A percentile compares a stretch with the other conserved stretches of the same genome.
Evolutionary conservation across 176 grass and related monocot genomes (phyloP).

Genomic region (Bromus sterilis): DNA sequence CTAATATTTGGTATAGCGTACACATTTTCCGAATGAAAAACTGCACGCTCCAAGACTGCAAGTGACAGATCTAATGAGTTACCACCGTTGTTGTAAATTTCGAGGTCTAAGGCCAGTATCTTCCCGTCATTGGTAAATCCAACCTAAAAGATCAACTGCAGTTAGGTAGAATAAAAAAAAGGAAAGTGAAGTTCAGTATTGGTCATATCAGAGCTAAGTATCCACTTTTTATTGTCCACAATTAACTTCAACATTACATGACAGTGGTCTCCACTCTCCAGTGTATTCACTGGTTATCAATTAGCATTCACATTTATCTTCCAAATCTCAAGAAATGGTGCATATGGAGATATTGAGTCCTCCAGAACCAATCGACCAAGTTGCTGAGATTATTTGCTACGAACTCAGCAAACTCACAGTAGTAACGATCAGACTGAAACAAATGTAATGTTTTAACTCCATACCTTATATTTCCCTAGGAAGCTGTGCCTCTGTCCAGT

Average conservation of each 20-base stretch:
- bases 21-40: constrained; percentile 84
- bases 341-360: background rate
- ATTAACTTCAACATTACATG: background rate
- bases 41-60: constrained; percentile 74
- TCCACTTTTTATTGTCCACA: background rate
- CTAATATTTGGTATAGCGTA: constrained; percentile 78
- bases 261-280: background rate
- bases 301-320: constrained; percentile 4
- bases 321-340: background rate
- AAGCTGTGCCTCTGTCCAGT: constrained; percentile 91
- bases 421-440: background rate
- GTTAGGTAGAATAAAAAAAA: background rate
- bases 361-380: constrained; percentile 2
- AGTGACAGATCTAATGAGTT: constrained; percentile 76
- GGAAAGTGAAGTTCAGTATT: background rate
- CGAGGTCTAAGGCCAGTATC: constrained; percentile 71
- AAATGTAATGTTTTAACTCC: background rate
- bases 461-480: constrained; percentile 92
- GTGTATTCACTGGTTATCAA: background rate
- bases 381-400: background rate
- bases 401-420: background rate
- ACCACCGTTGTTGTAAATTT: constrained; percentile 85
- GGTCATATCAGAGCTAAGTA: background rate
- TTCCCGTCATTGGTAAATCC: constrained; percentile 88
- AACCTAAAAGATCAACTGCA: constrained; percentile 42